Base-by-base conservation (phyloP, 2,329 filamentous ascomycete genomes). In the Dothideomycetes sp. region DNA sequence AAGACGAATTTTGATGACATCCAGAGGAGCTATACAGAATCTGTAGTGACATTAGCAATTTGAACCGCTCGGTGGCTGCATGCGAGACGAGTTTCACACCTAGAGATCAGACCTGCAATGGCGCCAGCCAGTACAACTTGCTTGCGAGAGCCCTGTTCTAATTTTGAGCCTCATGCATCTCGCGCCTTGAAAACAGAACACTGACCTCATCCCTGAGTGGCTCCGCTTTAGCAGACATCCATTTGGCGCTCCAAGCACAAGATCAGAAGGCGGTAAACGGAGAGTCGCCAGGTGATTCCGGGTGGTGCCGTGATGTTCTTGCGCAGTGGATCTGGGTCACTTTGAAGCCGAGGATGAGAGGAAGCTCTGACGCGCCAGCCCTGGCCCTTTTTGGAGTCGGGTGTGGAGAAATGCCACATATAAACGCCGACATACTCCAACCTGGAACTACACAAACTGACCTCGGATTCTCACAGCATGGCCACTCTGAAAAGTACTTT, bases 1-100 rank as follows among this genome's bases (percentile, higher is more conserved):
- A 34, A 96, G 79, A 34, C 91, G 84, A 64, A 98, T 98, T 69
- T 98, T 96, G 65, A 96, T 79, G 47, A 98, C 91, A 62, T 98
- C 91, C 49, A 98, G 82, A 38, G 91, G 91, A 14, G 91, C 86
- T 57, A 96, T 81, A 56, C 91, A 77, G 69, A 98, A 96, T 58
- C 84, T 87, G 51, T 5, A 31, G 11, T 16, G 36, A 2, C 35
- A 36, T 43, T 31, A 42, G 40, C n/a, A n/a, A n/a, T n/a, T n/a
- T n/a, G n/a, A n/a, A n/a, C n/a, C n/a, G n/a, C n/a, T n/a, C n/a
- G n/a, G n/a, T n/a, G n/a, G n/a, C n/a, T n/a, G n/a, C n/a, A n/a
- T n/a, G n/a, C n/a, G 37, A 38, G 37, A 27, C 31, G 16, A n/a
- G n/a, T n/a, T n/a, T n/a, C 58, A 41, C 70, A 86, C 81, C 88